These are phyloP conservation scores for Xylariaceae sp. DNA, from an alignment of 2,329 filamentous ascomycete species.

Conservation along the genomic window DNA sequence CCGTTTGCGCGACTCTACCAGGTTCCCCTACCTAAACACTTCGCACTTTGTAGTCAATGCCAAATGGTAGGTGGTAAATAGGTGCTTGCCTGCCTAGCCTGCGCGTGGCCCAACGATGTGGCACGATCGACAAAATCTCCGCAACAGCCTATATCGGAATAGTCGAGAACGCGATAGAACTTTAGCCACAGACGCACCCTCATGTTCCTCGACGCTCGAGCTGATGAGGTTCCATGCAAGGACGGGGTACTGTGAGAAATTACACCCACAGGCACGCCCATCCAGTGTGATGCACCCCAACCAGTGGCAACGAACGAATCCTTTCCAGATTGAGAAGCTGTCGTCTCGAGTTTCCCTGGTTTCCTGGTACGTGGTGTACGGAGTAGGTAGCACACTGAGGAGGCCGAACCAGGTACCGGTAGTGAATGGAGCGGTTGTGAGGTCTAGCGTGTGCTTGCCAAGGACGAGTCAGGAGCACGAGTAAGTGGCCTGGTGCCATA, in stretches of 20 bases:
- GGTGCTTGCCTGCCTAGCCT: not conserved
- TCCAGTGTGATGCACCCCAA: not conserved
- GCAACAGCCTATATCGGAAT: constrained; percentile 11
- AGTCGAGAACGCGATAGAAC: constrained; percentile 17
- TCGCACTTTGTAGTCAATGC: too few relatives aligned
- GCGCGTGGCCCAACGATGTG: constrained; percentile 18
- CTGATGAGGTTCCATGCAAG: constrained; percentile 4
- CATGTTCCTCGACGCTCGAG: constrained; percentile 1
- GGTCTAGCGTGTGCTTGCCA: not conserved
- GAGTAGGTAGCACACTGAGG: not conserved
- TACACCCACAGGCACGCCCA: not conserved
- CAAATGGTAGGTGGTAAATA: too few relatives aligned
- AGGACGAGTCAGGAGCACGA: not conserved
- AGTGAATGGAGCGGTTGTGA: not conserved
- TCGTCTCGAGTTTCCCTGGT: not conserved
- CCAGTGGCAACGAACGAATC: not conserved
- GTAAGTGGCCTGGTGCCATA: not conserved
- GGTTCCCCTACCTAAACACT: not conserved
- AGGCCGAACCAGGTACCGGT: not conserved
- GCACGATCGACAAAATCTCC: constrained; percentile 20
- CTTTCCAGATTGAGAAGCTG: not conserved
- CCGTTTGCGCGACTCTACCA: constrained; percentile 11
- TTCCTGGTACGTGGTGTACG: not conserved
- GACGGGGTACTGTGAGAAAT: not conserved
- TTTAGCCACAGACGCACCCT: constrained; percentile 11